These are phyloP conservation scores for Myxozyma lipomycoides DNA, from an alignment of 805 yeast species.

Conservation along the genomic window DNA sequence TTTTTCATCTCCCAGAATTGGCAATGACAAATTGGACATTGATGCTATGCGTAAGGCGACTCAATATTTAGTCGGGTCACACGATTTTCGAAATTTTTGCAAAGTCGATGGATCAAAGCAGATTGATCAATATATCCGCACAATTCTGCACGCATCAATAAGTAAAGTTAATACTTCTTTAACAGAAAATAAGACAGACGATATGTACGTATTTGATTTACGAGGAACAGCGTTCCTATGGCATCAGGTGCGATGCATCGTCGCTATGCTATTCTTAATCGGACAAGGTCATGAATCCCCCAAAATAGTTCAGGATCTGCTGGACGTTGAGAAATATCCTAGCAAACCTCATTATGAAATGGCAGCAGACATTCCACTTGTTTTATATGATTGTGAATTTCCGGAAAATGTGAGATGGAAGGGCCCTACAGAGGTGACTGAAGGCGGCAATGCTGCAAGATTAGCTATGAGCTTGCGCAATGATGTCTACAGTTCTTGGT, in stretches of 20 bases:
- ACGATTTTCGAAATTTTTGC: constrained; percentile 93
- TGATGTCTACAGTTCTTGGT: constrained; percentile 43
- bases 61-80: constrained; percentile 57
- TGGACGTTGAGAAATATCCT: constrained; percentile 56
- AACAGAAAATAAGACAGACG: constrained; percentile 33
- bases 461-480: constrained; percentile 8
- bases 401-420: constrained; percentile 43
- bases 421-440: constrained; percentile 12
- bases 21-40: constrained; percentile 46
- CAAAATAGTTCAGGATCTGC: constrained; percentile 50
- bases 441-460: constrained; percentile 17
- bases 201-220: constrained; percentile 66
- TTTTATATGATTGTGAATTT: constrained; percentile 79
- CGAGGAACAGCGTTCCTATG: constrained; percentile 88
- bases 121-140: constrained; percentile 70
- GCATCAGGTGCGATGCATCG: constrained; percentile 98
- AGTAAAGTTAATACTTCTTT: constrained; percentile 30
- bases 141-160: constrained; percentile 53
- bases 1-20: constrained; percentile 42
- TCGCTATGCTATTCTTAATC: constrained; percentile 71
- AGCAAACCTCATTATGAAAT: constrained; percentile 76
- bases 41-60: constrained; percentile 70
- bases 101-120: constrained; percentile 93
- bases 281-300: constrained; percentile 76
- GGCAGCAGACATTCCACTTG: constrained; percentile 86